phyloP scores from a whole-genome alignment of 345 rosid species.

The Eucalyptus microcorys region DNA sequence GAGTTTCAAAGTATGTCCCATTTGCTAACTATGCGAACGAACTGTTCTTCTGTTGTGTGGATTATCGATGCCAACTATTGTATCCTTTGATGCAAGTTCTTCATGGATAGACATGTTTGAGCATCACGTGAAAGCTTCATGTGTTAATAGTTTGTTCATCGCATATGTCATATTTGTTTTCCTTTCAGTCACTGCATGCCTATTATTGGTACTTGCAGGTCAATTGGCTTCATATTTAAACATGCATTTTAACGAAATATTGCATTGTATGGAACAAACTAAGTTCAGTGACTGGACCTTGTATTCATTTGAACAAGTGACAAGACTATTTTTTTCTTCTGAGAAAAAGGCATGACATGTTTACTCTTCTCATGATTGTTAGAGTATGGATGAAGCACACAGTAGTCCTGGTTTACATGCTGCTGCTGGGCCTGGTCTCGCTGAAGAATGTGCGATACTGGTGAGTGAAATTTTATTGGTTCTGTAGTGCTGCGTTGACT shows the following conservation, averaged over 20 bases:
- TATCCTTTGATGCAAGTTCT: neutral
- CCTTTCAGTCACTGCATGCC: neutral
- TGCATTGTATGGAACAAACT: neutral
- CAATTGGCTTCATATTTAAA: neutral
- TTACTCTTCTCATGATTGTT: constrained; percentile 7
- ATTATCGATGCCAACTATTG: neutral
- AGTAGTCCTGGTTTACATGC: constrained; percentile 94
- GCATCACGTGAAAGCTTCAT: neutral
- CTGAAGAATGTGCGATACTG: constrained; percentile 89
- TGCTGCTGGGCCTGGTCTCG: constrained; percentile 97
- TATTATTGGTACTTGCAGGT: neutral
- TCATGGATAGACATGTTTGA: neutral
- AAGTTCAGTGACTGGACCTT: neutral
- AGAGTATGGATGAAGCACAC: constrained; percentile 92
- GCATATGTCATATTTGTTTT: neutral
- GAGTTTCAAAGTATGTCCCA: neutral
- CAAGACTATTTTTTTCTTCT: neutral
- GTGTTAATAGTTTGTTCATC: neutral
- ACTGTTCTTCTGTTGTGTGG: neutral
- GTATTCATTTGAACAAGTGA: neutral
- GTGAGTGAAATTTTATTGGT: constrained; percentile 13
- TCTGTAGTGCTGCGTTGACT: neutral
- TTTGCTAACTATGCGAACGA: neutral
- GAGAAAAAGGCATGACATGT: neutral
- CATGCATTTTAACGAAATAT: neutral